Evolutionary conservation across 331 rosid genomes (phyloP), one percentile per base, ranked within the genome.

Genomic region (Acacia pycnantha): DNA sequence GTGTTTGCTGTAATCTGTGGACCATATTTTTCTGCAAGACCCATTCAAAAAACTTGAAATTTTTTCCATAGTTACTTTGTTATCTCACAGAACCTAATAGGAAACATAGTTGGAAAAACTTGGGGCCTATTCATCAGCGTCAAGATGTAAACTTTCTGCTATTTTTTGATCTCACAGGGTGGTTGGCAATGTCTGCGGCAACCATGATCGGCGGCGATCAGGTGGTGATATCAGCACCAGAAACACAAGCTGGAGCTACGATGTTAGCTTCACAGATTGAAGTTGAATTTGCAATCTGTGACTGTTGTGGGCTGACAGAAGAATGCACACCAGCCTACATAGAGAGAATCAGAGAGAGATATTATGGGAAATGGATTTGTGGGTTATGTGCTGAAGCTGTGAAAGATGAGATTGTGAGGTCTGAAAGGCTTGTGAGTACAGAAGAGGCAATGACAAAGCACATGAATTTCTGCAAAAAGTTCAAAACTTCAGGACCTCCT

Each of bases 321-420:
- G 99, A 95, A 84, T 95, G 98, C 89, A 93, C 99, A 4, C 97
- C 92, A 3, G 97, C 90, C 15, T 95, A 95, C 79, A 95, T 93
- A 83, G 89, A 88, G 59, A 87, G 91, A 54, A 85, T 95, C 83
- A 87, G 97, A 53, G 98, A 92, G 79, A 80, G 93, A 12, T 90
- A 88, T 76, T 70, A 74, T 18, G 97, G 96, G 31, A 92, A 89
- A 62, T 95, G 99, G 99, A 90, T 95, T 82, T 95, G 99, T 53
- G 99, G 99, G 16, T 85, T 95, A 27, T 95, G 99, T 71, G 85
- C 90, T 19, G 99, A 95, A 80, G 99, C 98, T 47, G 87, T 95
- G 58, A 90, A 93, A 58, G 94, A 95, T 80, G 99, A 95, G 84
- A 90, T 93, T 76, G 73, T 91, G 14, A 89, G 98, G 88, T 92